Evolutionary conservation across 352 stramenopile genomes (phyloP), one percentile per base, ranked within the genome.

Genomic region (Pythium aquatile): DNA sequence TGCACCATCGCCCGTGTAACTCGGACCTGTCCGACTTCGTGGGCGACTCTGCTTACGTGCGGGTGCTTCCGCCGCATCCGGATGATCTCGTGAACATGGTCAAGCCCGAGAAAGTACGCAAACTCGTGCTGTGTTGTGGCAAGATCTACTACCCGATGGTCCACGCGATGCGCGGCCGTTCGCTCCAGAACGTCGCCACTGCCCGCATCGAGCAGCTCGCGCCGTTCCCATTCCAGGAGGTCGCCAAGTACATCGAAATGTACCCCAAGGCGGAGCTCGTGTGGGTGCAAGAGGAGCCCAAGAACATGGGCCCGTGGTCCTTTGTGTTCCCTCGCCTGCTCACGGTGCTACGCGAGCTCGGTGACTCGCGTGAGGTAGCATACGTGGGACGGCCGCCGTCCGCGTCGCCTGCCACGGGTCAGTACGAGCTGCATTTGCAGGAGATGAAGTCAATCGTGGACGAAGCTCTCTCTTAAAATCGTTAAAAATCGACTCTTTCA

Each of bases 281-380:
- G 28, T 99, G 94, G 93, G 87, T 94, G 14, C 98, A 99, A 74
- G 97, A 99, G 74, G 97, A 99, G 68, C 96, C 91, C 24, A 98
- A 98, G 76, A 99, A 99, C 73, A 99, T 99, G 96, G 98, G 98
- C 20, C 85, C 92, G 29, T 99, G 97, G 77, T 81, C 78, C 11
- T 99, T 97, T 63, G 81, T 98, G 7, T 79, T 86, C 17, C 90
- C 97, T 28, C 87, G 97, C 32, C 84, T 99, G 63, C 85, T 95
- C 64, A 99, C 97, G 0, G 87, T 97, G 30, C 87, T 98, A n/a
- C 74, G 87, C n/a, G 77, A 97, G 37, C 61, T 97, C 4, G 76
- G 75, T 17, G 83, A 94, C 29, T 64, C 60, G 3, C 70, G 85
- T 1, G 58, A 63, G 17, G 56, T 96, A 26, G 77, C 78, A 32